Conservation (phyloP, 805 yeast genomes). For the Scheffersomyces stipitis region DNA sequence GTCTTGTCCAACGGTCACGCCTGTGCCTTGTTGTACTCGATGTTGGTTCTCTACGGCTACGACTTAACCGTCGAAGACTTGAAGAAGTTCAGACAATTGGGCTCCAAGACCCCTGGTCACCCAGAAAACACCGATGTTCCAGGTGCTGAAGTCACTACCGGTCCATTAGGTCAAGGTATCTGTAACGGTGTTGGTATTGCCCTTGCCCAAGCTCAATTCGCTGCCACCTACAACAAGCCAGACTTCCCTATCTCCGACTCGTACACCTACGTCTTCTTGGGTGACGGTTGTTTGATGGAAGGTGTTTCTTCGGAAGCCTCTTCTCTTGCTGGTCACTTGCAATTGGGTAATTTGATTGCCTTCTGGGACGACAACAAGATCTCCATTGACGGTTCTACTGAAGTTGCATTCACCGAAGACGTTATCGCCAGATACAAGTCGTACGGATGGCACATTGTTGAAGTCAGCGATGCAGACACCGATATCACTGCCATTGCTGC, state of each 20-base stretch:
- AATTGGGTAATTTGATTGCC: constrained; percentile 89
- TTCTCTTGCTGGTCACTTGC: constrained; percentile 94
- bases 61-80: constrained; percentile 79
- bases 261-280: constrained; percentile 77
- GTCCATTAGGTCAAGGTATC: constrained; percentile 98
- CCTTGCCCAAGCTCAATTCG: constrained; percentile 87
- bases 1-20: constrained; percentile 97
- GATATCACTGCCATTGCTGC: constrained; percentile 68
- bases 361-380: constrained; percentile 96
- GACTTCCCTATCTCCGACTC: constrained; percentile 69
- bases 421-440: constrained; percentile 81
- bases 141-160: constrained; percentile 96
- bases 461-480: constrained; percentile 77
- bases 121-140: constrained; percentile 84
- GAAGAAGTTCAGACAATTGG: constrained; percentile 84
- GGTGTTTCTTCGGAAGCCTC: constrained; percentile 95
- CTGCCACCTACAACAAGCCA: constrained; percentile 93
- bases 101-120: constrained; percentile 95
- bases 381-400: constrained; percentile 93
- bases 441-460: constrained; percentile 89
- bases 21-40: constrained; percentile 81
- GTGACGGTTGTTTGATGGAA: constrained; percentile 98
- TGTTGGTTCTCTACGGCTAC: constrained; percentile 86
- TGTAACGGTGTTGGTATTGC: constrained; percentile 96
- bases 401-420: constrained; percentile 90